These are phyloP conservation scores for Phragmites australis DNA, from an alignment of 176 grass and related monocot genomes.

Conservation along the genomic window DNA sequence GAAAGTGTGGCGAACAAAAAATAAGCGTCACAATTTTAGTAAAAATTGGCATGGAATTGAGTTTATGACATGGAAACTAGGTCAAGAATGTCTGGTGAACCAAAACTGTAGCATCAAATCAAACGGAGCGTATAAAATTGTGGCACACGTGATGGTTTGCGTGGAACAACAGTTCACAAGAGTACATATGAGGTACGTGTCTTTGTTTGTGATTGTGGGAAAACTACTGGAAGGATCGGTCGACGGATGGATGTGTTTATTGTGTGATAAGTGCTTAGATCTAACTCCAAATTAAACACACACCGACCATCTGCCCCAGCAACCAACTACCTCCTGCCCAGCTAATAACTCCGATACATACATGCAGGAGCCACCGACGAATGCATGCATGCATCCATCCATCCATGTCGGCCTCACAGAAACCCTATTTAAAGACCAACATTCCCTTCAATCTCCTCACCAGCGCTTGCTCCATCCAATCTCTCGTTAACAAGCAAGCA, in stretches of 20 bases:
- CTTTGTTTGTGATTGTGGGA: too few relatives aligned
- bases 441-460: not conserved
- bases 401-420: not conserved
- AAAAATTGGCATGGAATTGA: too few relatives aligned
- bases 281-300: not conserved
- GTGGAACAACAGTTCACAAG: too few relatives aligned
- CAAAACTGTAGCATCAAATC: too few relatives aligned
- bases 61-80: too few relatives aligned
- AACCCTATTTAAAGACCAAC: conserved; percentile 4
- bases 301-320: not conserved
- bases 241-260: not conserved
- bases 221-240: not conserved
- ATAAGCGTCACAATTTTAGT: too few relatives aligned
- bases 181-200: too few relatives aligned
- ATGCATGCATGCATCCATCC: not conserved
- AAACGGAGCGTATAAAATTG: too few relatives aligned
- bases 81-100: too few relatives aligned
- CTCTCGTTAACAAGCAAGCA: not conserved
- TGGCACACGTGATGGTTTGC: too few relatives aligned
- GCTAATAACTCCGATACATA: not conserved
- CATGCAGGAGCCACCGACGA: not conserved
- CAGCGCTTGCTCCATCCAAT: not conserved
- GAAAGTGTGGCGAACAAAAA: too few relatives aligned
- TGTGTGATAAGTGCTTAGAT: not conserved
- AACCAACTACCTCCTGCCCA: not conserved